Conservation (phyloP, 2,329 filamentous ascomycete genomes). For the Cladorrhinum sp. region DNA sequence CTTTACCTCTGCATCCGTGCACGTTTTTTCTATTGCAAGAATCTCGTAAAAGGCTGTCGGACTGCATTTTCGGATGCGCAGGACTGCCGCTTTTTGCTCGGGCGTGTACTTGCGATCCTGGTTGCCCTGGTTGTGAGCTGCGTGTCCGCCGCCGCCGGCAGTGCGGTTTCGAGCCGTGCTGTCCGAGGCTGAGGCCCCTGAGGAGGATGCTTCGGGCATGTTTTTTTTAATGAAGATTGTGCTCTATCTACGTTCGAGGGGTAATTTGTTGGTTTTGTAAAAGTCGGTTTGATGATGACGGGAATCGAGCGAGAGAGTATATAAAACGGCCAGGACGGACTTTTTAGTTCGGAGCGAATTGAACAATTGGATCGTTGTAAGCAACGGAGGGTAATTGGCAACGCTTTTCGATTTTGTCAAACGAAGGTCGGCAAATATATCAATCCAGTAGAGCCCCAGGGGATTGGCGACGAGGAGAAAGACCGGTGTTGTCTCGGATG, state of each 20-base stretch:
- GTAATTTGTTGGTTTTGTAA: not conserved
- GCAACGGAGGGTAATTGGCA: too few species aligned
- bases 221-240: constrained; percentile 1
- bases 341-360: too few species aligned
- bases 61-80: constrained; percentile 80
- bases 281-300: not conserved
- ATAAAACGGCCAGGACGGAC: too few species aligned
- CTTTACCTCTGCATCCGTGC: constrained; percentile 83
- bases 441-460: too few species aligned
- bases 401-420: too few species aligned
- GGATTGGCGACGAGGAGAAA: not conserved
- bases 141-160: constrained; percentile 26
- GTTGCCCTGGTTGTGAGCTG: constrained; percentile 73
- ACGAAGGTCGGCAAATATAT: too few species aligned
- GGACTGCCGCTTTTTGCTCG: constrained; percentile 87
- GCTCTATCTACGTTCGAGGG: too few species aligned
- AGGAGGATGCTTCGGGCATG: constrained; percentile 52
- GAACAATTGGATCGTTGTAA: too few species aligned
- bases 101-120: constrained; percentile 75
- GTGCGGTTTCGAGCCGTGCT: constrained; percentile 37
- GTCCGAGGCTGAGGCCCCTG: constrained; percentile 49
- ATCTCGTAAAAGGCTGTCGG: constrained; percentile 96
- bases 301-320: not conserved
- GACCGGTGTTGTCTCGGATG: not conserved
- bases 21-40: constrained; percentile 63